A percentile compares a stretch with the other conserved stretches of the same genome.
Conservation (phyloP, 2,329 filamentous ascomycete genomes). For the Chaetomiaceae sp. region DNA sequence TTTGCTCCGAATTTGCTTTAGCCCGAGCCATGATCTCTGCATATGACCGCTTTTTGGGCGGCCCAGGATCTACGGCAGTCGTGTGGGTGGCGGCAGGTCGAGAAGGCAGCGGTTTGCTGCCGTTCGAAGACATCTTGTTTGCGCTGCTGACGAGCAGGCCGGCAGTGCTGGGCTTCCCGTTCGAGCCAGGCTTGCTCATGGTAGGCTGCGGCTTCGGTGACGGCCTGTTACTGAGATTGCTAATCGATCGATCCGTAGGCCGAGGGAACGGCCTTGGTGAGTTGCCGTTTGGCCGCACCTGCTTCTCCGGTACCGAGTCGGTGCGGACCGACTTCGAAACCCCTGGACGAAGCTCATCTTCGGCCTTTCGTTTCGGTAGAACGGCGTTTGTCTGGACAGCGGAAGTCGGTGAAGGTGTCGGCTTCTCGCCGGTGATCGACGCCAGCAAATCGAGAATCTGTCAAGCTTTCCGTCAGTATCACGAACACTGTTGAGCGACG, state of each 20-base stretch:
- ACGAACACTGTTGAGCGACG: not conserved
- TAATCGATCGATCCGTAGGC: constrained; percentile 18
- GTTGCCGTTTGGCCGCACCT: constrained; percentile 19
- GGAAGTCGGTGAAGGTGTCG: constrained; percentile 32
- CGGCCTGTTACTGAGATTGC: constrained; percentile 14
- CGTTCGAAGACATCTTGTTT: constrained; percentile 5
- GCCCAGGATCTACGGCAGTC: constrained; percentile 32
- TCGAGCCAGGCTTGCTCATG: not conserved
- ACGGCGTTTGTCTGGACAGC: constrained; percentile 27
- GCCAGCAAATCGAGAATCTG: constrained; percentile 55
- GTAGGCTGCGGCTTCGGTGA: constrained; percentile 16
- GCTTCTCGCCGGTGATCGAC: constrained; percentile 53
- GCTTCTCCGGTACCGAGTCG: constrained; percentile 21
- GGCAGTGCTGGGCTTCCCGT: not conserved
- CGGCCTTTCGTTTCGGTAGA: constrained; percentile 52
- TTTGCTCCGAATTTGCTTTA: constrained; percentile 56
- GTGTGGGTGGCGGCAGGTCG: constrained; percentile 13
- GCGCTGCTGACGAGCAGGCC: not conserved
- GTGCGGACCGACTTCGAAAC: constrained; percentile 39
- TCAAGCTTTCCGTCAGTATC: constrained; percentile 17
- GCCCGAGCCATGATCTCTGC: constrained; percentile 68
- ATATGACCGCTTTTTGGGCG: constrained; percentile 67
- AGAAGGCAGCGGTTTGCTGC: constrained; percentile 13
- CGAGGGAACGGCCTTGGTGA: constrained; percentile 25
- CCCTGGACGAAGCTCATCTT: constrained; percentile 40